Evolutionary conservation across 192 early-diverging fungal species (phyloP).

Genomic region (Entomortierella chlamydospora): DNA sequence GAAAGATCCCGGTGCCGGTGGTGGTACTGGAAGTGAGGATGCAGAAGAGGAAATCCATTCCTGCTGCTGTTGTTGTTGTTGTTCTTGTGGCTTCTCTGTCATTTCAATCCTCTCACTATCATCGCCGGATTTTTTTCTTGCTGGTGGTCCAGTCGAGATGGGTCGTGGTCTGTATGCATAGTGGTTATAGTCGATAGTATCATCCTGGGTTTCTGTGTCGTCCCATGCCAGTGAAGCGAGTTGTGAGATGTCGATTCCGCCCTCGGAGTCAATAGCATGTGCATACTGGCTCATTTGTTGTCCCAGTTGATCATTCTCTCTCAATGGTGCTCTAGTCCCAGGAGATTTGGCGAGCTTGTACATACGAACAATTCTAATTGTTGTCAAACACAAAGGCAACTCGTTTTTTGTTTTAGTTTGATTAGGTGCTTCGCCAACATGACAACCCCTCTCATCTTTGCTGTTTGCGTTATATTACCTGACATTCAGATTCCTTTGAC

Average conservation of each 20-base stretch:
- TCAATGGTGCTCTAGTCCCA: constrained; percentile 29
- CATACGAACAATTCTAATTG: constrained; percentile 29
- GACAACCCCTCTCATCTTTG: too few relatives aligned
- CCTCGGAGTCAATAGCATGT: constrained; percentile 6
- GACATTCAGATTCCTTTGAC: constrained; percentile 47
- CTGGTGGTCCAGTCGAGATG: constrained; percentile 15
- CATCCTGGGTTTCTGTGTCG: constrained; percentile 47
- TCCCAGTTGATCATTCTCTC: constrained; percentile 26
- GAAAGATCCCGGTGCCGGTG: constrained; percentile 36
- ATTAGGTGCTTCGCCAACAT: neutral
- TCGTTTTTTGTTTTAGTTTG: neutral
- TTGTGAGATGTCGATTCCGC: constrained; percentile 40
- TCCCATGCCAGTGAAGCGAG: constrained; percentile 43
- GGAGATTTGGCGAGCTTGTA: constrained; percentile 37
- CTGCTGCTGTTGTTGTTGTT: too few relatives aligned
- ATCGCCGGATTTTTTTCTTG: neutral
- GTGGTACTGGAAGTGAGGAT: neutral
- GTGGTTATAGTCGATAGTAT: constrained; percentile 42
- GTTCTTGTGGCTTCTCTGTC: constrained; percentile 26
- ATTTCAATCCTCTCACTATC: constrained; percentile 38
- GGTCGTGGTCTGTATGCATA: constrained; percentile 46
- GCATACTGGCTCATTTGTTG: constrained; percentile 36
- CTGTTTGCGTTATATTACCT: too few relatives aligned
- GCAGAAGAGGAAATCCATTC: neutral
- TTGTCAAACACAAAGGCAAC: neutral